Conservation (phyloP, 2,329 filamentous ascomycete genomes). For the Pleomassaria siparia region DNA sequence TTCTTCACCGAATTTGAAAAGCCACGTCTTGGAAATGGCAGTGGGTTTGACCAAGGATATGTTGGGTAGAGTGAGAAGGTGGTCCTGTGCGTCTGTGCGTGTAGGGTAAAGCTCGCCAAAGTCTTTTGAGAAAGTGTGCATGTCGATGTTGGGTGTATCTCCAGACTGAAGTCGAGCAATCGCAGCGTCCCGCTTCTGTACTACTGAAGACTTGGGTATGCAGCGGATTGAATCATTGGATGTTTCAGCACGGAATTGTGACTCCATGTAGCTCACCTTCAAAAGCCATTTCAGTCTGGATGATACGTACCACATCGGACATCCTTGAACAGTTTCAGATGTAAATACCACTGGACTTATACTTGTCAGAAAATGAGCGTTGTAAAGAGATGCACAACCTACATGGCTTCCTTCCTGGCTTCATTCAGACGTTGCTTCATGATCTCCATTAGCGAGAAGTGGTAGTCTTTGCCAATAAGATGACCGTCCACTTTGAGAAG, state of each 20-base stretch:
- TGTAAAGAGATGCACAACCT: not conserved
- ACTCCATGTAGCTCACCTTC: not conserved
- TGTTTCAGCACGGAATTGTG: conserved; percentile 1
- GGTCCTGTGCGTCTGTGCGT: conserved; percentile 14
- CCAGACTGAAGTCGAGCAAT: conserved; percentile 23
- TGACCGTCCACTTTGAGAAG: conserved; percentile 18
- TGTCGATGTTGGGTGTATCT: conserved; percentile 21
- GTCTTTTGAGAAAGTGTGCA: conserved; percentile 17
- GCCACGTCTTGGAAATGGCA: conserved; percentile 29
- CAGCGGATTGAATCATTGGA: conserved; percentile 16
- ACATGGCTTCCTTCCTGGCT: not conserved
- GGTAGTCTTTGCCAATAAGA: conserved; percentile 21
- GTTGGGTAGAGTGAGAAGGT: conserved; percentile 12
- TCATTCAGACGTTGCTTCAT: not conserved
- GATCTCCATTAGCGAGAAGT: not conserved
- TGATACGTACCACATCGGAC: conserved; percentile 27
- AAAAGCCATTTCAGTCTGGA: conserved; percentile 12
- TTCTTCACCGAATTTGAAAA: conserved; percentile 16
- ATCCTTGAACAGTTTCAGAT: conserved; percentile 18
- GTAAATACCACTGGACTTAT: conserved; percentile 17
- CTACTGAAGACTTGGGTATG: conserved; percentile 23
- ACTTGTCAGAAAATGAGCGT: conserved; percentile 5
- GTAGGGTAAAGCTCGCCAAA: conserved; percentile 19
- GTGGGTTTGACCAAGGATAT: conserved; percentile 17
- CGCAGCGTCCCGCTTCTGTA: conserved; percentile 18